Evolutionary conservation across 805 yeast genomes (phyloP), one percentile per base, ranked within the genome.

Genomic region (Candida coquimbonensis): DNA sequence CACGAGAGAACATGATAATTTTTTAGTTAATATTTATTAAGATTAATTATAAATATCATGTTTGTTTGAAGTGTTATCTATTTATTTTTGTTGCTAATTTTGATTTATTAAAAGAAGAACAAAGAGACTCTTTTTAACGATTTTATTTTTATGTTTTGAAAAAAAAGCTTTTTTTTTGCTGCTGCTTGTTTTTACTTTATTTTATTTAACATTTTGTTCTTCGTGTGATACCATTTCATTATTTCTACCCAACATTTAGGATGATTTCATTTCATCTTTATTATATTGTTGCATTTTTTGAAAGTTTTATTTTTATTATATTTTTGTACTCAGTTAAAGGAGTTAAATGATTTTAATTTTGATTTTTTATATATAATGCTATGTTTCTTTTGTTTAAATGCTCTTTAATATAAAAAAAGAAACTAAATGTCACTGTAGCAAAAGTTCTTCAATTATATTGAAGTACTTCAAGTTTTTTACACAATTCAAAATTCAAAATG

Each of bases 261-360:
- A 29, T 21, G 38, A 36, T 36, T 17, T 35, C 27, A 11, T 13
- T 19, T 19, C n/a, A 12, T 19, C 7, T 19, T 35, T 16, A 33
- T 33, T 3, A n/a, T 11, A 9, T 9, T 35, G 9, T 26, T 19
- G 25, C 24, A 8, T 16, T 7, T 31, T 13, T 21, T 16, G 3
- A 12, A 24, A 16, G 24, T 21, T 21, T 25, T 17, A 26, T 40
- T 35, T 40, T 12, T 25, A 25, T n/a, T 19, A 19, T 13, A 5
- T 21, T 25, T 40, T 32, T 35, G 24, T 33, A 32, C 21, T 32
- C 33, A n/a, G 11, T 24, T 24, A 8, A 39, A 33, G 42, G 42
- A 39, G 42, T 39, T 39, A 32, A 31, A 39, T 33, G 42, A 29
- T 39, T 39, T 21, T 7, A 29, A 17, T n/a, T 31, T 35, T 27